phyloP scores from a whole-genome alignment of 2,329 filamentous ascomycete species.

The Colletotrichum siamense region DNA sequence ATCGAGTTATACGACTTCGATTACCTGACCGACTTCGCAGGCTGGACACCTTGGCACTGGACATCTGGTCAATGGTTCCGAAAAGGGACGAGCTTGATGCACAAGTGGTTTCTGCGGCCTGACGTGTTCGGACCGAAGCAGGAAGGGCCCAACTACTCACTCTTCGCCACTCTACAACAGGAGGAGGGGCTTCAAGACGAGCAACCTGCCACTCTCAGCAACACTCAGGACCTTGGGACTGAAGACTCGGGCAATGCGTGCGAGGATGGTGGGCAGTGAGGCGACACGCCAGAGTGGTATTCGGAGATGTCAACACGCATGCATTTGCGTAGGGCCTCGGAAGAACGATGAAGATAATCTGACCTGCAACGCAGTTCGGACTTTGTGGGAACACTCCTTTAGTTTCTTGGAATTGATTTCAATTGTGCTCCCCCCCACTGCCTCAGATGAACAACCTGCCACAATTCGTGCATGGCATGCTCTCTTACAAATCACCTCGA shows the following conservation, averaged over 20 bases:
- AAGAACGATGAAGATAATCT: neutral
- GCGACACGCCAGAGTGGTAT: no score
- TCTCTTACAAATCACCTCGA: neutral
- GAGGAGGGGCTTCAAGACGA: no score
- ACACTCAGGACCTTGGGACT: no score
- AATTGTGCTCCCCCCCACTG: neutral
- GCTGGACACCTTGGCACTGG: rapidly evolving
- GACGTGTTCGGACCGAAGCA: neutral
- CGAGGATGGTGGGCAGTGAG: no score
- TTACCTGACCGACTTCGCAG: neutral
- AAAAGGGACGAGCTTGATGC: neutral
- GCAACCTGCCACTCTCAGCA: no score
- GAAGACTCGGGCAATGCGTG: no score
- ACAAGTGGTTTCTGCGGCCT: rapidly evolving
- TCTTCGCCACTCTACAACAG: no score
- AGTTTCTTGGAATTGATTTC: neutral
- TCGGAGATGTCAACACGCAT: neutral
- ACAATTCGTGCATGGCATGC: neutral
- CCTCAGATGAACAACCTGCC: neutral
- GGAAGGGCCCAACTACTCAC: neutral
- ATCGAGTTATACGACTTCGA: rapidly evolving
- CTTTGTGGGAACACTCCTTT: neutral
- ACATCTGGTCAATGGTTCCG: no score
- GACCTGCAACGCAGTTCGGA: neutral
- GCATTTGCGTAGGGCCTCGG: neutral